Base-by-base conservation (phyloP, 2,329 filamentous ascomycete genomes). In the Colletotrichum tropicale region DNA sequence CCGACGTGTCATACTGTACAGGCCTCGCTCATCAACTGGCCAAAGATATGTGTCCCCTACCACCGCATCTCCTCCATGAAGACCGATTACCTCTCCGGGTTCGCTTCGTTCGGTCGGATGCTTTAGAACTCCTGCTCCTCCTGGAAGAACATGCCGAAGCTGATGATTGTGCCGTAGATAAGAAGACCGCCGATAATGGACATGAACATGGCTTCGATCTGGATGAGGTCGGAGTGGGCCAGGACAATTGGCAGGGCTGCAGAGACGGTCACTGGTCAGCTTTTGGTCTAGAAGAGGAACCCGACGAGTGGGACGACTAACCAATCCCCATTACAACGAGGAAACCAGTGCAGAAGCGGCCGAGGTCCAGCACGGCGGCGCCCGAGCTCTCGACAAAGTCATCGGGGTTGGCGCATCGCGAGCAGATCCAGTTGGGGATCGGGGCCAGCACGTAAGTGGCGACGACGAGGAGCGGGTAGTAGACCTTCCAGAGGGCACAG, bases 161-260 rank as follows among this genome's bases (percentile, higher is more conserved):
- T 97, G 86, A 99, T 98, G 83, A 99, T 98, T 65, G 97, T 99
- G 73, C 95, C 95, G 86, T 99, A 99, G 84, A 99, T 99, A 83
- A 99, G 88, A 75, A 98, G 88, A 68, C 97, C 97, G 32, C 97
- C 97, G 68, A 96, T 87, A 80, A 99, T 94, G 68, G 95, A 98
- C 97, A 99, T 99, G 83, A 95, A 88, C 93, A 98, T 98, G 65
- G 97, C 97, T 68, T 95, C 93, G 74, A 94, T 85, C 77, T 92
- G 88, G 82, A 99, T 99, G 78, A 97, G 90, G 74, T 92, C 92
- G 77, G 95, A 94, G 85, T 98, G 97, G 62, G 96, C 96, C 68
- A 99, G 92, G 52, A 98, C 91, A 16, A 94, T 90, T 6, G 97
- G 97, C 8, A 99, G 91, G 66, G 97, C 97, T 98, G 80, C 43